Evolutionary conservation across 495 filamentous ascomycete genomes (phyloP), one percentile per base, ranked within the genome.

Genomic region (Penicillium malachiteum): DNA sequence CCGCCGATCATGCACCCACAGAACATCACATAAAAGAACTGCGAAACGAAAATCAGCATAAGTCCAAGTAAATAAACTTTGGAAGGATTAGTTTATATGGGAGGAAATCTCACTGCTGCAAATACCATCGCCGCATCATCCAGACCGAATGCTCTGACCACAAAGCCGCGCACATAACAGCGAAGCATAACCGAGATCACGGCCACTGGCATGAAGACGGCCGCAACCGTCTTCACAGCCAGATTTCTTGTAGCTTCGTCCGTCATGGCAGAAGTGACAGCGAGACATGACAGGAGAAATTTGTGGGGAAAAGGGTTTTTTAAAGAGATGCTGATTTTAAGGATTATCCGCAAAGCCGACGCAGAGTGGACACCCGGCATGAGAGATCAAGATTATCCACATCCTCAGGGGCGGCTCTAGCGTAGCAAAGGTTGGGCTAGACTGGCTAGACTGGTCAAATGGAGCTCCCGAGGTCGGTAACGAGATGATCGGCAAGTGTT

Each of bases 141-240:
- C 63, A 67, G 67, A 38, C 76, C 76, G 59, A 78, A 71, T 3
- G 57, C 70, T 46, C 71, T 74, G n/a, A 78, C 69, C 3, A 79
- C 32, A 34, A 54, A 60, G 26, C 56, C 59, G 11, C 76, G 73
- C 32, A 78, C 74, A 63, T 78, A 79, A 47, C 73, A 71, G 18
- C 76, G 71, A 45, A 77, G 48, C 17, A 71, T 45, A 7, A 78
- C 71, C n/a, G 73, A 50, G 5, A 74, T 48, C 10, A 33, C 37
- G 8, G 75, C 76, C 7, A 79, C 59, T 0, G 68, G 47, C 63
- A 75, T 55, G 47, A 78, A 72, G 47, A 61, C 64, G 48, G 74
- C 73, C 41, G 74, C 70, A 18, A 75, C 67, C 37, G 58, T 62
- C 50, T 52, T 54, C 30, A 74, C 68, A 38, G 68, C 68, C 44